A percentile compares a stretch with the other conserved stretches of the same genome.
These are phyloP conservation scores for Rhynchospora tenuis DNA, from an alignment of 176 grass and related monocot species.

Conservation along the genomic window DNA sequence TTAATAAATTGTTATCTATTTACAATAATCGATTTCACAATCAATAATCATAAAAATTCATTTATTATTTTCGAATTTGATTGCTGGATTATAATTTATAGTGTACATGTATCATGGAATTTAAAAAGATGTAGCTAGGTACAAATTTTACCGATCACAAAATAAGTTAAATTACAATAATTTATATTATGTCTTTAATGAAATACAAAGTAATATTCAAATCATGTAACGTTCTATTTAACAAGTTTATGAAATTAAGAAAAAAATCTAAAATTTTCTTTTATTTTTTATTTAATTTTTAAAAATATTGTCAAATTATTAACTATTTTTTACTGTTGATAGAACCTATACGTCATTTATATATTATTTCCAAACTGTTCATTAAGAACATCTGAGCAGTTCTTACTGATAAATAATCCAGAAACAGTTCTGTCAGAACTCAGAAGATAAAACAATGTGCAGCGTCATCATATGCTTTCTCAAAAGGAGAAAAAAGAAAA, in stretches of 20 bases:
- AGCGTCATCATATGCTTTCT: constrained; percentile 10
- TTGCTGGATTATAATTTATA: no score
- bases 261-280: background rate
- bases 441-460: constrained; percentile 6
- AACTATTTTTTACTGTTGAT: no score
- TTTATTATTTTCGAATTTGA: background rate
- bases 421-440: constrained; percentile 5
- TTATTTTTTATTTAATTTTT: background rate
- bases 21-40: background rate
- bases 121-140: no score
- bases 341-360: background rate
- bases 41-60: background rate
- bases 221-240: background rate
- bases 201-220: no score
- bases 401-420: background rate
- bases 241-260: background rate
- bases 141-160: no score
- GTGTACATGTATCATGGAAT: no score
- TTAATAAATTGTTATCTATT: background rate
- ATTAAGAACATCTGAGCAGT: constrained; percentile 7
- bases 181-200: background rate
- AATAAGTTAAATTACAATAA: background rate
- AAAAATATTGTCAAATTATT: background rate
- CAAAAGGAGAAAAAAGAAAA: constrained; percentile 9
- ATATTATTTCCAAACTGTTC: background rate